phyloP scores from a whole-genome alignment of 345 rosid genomes.

The Carallia brachiata region DNA sequence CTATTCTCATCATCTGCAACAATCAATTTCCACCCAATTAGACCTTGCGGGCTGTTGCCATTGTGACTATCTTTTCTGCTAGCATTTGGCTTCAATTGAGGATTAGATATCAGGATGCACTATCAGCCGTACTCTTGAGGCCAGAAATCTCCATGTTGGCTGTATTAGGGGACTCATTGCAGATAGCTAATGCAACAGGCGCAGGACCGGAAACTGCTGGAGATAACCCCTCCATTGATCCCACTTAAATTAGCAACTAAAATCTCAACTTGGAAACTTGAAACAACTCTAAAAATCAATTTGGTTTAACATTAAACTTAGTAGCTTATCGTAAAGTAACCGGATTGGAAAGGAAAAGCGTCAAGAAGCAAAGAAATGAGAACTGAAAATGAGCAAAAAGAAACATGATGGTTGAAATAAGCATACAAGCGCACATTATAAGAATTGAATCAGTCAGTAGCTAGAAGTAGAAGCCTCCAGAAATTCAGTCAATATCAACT shows the following conservation, averaged over 20 bases:
- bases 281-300: constrained; percentile 8
- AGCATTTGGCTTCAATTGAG: constrained; percentile 16
- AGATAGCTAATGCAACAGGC: constrained; percentile 20
- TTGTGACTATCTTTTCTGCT: constrained; percentile 5
- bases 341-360: not conserved
- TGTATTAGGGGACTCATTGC: constrained; percentile 24
- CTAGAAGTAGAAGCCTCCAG: constrained; percentile 10
- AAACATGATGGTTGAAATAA: not conserved
- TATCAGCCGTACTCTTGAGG: constrained; percentile 20
- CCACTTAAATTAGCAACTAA: constrained; percentile 6
- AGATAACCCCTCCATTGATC: constrained; percentile 51
- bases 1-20: not conserved
- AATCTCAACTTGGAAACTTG: not conserved
- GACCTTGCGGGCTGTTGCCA: not conserved
- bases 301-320: constrained; percentile 8
- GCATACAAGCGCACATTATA: not conserved
- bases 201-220: constrained; percentile 45
- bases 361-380: not conserved
- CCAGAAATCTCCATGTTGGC: constrained; percentile 40
- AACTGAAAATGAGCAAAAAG: not conserved
- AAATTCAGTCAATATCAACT: constrained; percentile 6
- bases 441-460: not conserved
- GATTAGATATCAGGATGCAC: constrained; percentile 22
- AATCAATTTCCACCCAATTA: not conserved
- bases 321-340: not conserved